Base-by-base conservation (phyloP, 768 basidiomycete genomes). In the Macrolepiota dolichaula region DNA sequence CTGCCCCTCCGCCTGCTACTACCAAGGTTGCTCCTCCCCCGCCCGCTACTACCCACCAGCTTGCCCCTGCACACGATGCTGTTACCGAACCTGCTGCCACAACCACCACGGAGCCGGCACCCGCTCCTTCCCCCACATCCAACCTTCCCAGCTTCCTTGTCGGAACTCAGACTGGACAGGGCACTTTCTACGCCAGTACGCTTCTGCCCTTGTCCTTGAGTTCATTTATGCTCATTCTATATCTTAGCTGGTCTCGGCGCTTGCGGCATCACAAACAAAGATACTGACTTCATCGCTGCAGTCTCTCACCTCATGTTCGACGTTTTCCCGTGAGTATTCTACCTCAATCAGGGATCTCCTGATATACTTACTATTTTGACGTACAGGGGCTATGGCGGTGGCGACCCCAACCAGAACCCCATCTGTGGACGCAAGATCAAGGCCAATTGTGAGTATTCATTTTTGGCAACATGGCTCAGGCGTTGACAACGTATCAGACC, bases 371-470 rank as follows among this genome's bases (percentile, higher is more conserved):
- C 35, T 57, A n/a, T 61, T 22, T 19, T 27, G 47, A 56, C 38
- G 40, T 55, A 27, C 61, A 91, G 88, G 49, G 81, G 78, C 10
- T 88, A 85, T 69, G 55, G 72, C 17, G 80, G 81, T 25, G 76
- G 53, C 5, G 84, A 94, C 77, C 88, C 91, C 27, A 94, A 93
- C 72, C 67, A 64, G 58, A 92, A 94, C 76, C 90, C 92, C 36
- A 70, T 94, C 57, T 94, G 92, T 69, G 74, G 74, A 65, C 78
- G 73, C 67, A 64, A 73, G 57, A 73, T 89, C 57, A 68, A 58
- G 7, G 78, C 72, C 15, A 68, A 66, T 4, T 90, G 89, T 89
- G 73, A 71, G 79, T 73, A 4, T n/a, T n/a, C 19, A 22, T 10
- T 25, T 9, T 38, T 46, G 60, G 59, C 12, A 29, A 51, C 38